phyloP scores from a whole-genome alignment of 1,284 basidiomycete species.

The Uromyces viciae-fabae region DNA sequence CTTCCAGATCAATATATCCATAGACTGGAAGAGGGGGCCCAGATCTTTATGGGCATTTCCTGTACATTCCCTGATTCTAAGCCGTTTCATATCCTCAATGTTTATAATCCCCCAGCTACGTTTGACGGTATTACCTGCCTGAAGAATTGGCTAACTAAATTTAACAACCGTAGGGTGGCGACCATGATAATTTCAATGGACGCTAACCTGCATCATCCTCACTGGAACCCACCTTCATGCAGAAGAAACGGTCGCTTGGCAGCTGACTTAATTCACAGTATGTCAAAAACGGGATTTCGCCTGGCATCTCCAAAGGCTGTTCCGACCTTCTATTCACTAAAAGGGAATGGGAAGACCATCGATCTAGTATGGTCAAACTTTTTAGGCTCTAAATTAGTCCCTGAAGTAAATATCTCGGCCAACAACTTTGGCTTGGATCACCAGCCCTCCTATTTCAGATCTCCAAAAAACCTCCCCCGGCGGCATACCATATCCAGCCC shows the following conservation, averaged over 20 bases:
- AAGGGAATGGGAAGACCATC: background rate
- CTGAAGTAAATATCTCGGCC: background rate
- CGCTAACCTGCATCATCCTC: background rate
- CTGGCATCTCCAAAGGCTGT: background rate
- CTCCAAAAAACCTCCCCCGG: background rate
- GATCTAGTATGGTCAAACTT: background rate
- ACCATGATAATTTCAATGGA: background rate
- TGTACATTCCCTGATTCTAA: background rate
- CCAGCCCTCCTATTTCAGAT: background rate
- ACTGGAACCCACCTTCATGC: background rate
- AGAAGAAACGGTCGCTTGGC: background rate
- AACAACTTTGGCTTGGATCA: background rate
- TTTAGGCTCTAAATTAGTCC: background rate
- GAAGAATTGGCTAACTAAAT: background rate
- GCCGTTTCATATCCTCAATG: background rate
- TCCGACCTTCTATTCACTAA: background rate
- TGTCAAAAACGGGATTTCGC: background rate
- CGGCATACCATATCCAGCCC: too few relatives aligned
- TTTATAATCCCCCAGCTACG: conserved; percentile 9
- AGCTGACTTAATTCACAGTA: background rate
- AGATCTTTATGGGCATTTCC: background rate
- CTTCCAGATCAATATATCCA: background rate
- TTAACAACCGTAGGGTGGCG: background rate
- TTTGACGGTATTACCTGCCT: background rate
- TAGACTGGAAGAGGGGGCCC: background rate